Conservation (phyloP, 2,329 filamentous ascomycete genomes). For the Coniochaeta hoffmannii region DNA sequence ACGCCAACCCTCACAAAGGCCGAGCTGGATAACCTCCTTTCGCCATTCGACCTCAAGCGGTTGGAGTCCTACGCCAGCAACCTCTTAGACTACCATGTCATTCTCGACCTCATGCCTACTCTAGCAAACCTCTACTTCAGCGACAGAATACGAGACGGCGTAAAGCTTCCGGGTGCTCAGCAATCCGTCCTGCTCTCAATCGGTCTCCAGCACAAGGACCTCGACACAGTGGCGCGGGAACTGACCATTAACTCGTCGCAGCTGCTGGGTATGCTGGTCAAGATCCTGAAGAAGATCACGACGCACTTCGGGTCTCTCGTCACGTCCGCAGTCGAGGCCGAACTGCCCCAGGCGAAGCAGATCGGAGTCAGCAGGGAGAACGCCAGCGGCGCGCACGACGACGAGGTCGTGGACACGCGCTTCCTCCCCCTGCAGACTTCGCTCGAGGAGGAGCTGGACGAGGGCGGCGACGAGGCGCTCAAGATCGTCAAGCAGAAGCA, state of each 20-base stretch:
- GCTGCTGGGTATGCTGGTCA: slow-evolving; percentile 93
- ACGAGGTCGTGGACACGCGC: slow-evolving; percentile 56
- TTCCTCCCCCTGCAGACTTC: slow-evolving; percentile 65
- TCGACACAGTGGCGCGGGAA: slow-evolving; percentile 75
- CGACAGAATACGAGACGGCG: slow-evolving; percentile 57
- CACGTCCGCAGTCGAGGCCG: slow-evolving; percentile 62
- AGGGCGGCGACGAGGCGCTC: slow-evolving; percentile 72
- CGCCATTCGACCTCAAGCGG: slow-evolving; percentile 90
- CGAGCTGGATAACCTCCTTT: slow-evolving; percentile 71
- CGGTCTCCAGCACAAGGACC: slow-evolving; percentile 81
- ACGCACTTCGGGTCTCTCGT: slow-evolving; percentile 69
- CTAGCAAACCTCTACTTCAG: slow-evolving; percentile 82
- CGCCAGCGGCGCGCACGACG: slow-evolving; percentile 59
- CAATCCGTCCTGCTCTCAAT: slow-evolving; percentile 82
- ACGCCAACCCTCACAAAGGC: slow-evolving; percentile 55
- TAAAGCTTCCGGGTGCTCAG: slow-evolving; percentile 76
- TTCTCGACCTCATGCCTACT: slow-evolving; percentile 81
- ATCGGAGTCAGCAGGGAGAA: slow-evolving; percentile 53
- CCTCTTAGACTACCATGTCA: slow-evolving; percentile 95
- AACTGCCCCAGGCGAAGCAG: slow-evolving; percentile 51
- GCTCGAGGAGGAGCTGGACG: slow-evolving; percentile 75
- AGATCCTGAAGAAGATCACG: slow-evolving; percentile 84
- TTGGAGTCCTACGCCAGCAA: slow-evolving; percentile 94
- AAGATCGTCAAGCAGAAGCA: slow-evolving; percentile 69
- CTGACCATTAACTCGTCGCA: slow-evolving; percentile 67